phyloP scores from a whole-genome alignment of 768 basidiomycete genomes.

The Boletus patriciae region DNA sequence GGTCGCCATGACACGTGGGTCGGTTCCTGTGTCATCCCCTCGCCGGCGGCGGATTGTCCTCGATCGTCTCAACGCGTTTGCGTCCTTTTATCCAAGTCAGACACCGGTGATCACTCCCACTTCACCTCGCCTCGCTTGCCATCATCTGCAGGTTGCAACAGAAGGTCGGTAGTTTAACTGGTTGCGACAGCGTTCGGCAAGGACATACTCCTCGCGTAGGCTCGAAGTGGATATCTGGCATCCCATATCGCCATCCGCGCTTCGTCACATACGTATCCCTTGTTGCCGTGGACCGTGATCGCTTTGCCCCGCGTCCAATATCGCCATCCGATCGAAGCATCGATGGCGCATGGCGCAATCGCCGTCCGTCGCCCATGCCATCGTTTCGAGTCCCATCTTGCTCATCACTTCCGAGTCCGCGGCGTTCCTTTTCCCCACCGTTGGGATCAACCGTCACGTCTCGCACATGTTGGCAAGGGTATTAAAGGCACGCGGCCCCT shows the following conservation, averaged over 20 bases:
- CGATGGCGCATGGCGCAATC: neutral
- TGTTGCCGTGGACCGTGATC: neutral
- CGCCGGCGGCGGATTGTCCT: neutral
- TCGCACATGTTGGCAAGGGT: neutral
- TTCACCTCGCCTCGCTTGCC: neutral
- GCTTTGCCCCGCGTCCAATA: neutral
- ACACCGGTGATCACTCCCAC: neutral
- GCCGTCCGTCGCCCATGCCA: neutral
- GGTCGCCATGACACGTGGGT: conserved; percentile 3
- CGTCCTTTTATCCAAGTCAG: neutral
- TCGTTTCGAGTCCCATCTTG: neutral
- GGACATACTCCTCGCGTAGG: neutral
- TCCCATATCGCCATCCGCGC: neutral
- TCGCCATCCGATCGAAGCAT: neutral
- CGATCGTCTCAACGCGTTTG: neutral
- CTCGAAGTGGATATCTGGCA: neutral
- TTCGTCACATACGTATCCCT: neutral
- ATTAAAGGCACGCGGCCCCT: conserved; percentile 3
- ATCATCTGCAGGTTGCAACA: neutral
- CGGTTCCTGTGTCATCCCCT: neutral
- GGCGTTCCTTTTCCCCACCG: neutral
- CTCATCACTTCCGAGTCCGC: neutral
- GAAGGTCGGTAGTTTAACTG: neutral
- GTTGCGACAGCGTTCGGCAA: neutral
- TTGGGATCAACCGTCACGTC: conserved; percentile 1